Base-by-base conservation (phyloP, 805 yeast genomes). In the Barnettozyma californica region DNA sequence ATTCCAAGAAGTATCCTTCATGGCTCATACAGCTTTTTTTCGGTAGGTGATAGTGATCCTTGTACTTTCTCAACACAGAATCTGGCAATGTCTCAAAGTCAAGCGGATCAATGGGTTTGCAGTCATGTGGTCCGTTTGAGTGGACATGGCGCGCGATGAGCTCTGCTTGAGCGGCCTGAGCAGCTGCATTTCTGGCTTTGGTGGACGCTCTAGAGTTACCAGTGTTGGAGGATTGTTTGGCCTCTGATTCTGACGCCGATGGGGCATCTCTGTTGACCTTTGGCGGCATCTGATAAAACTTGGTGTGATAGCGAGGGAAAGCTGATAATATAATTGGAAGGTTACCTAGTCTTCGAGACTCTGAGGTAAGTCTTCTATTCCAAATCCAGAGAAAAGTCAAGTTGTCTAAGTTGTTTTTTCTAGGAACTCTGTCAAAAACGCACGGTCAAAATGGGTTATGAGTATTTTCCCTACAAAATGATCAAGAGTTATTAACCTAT, bases 81-180 rank as follows among this genome's bases (percentile, higher is more conserved):
- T 78, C 78, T 4, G 88, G 79, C 50, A 86, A 75, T 1, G 75
- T 64, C 38, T 75, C 78, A 58, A 91, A 89, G 64, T 90, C 94
- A 49, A 87, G 58, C 1, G 90, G 85, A 47, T 81, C 78, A 1
- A 70, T 65, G 9, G 67, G 65, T 0, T 75, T 74, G 29, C 60
- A 60, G 54, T 83, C 83, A 37, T 76, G 69, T 1, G 91, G 91
- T 3, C 90, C 91, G 58, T 86, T 86, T 21, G 86, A 78, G 55
- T 84, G 76, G 37, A 86, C 80, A 63, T 86, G 88, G 51, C 79
- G 80, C n/a, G 79, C 72, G 5, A 83, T 68, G 41, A 75, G 77
- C 53, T 83, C 85, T 50, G 81, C 86, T 55, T 84, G 89, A 18
- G 83, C 84, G 40, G 84, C 88, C 38, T 80, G 82, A 2, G 81